Conservation (phyloP, 163 green algal genomes). For the Scenedesmus sp. region DNA sequence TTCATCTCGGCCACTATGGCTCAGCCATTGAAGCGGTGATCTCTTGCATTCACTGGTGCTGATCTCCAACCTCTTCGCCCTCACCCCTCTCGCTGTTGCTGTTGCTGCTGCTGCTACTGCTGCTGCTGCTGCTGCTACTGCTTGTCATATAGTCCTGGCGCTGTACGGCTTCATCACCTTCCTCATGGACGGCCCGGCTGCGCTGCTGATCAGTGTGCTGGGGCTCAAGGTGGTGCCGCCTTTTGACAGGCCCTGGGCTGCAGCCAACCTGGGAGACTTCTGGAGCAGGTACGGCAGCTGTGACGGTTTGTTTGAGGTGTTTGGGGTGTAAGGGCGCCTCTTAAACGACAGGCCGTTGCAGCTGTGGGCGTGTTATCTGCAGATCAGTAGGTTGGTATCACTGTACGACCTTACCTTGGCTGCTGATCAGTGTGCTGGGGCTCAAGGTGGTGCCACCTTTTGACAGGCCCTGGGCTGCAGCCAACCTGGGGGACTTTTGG, state of each 20-base stretch:
- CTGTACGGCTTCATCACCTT: slow-evolving; percentile 69
- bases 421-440: slow-evolving; percentile 57
- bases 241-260: slow-evolving; percentile 79
- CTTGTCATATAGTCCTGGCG: slow-evolving; percentile 54
- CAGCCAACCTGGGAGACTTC: slow-evolving; percentile 62
- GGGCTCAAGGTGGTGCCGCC: slow-evolving; percentile 74
- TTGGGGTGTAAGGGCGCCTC: too few relatives aligned
- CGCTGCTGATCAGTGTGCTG: slow-evolving; percentile 53
- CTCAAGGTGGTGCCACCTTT: slow-evolving; percentile 78
- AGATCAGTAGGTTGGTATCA: too few relatives aligned
- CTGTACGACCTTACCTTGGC: too few relatives aligned
- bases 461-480: slow-evolving; percentile 71
- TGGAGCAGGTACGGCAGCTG: slow-evolving; percentile 61
- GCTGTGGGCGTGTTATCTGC: too few relatives aligned
- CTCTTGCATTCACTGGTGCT: too few relatives aligned
- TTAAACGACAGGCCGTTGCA: too few relatives aligned
- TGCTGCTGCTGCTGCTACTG: background rate
- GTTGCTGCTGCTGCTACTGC: background rate
- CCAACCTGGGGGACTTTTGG: slow-evolving; percentile 70
- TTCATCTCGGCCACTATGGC: too few relatives aligned
- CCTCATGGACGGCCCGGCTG: slow-evolving; percentile 75
- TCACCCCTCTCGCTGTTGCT: background rate
- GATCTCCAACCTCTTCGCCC: too few relatives aligned
- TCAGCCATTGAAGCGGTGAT: too few relatives aligned
- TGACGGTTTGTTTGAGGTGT: too few relatives aligned